Base-by-base conservation (phyloP, 2,329 filamentous ascomycete species). In the Neocatenulostroma microsporum region DNA sequence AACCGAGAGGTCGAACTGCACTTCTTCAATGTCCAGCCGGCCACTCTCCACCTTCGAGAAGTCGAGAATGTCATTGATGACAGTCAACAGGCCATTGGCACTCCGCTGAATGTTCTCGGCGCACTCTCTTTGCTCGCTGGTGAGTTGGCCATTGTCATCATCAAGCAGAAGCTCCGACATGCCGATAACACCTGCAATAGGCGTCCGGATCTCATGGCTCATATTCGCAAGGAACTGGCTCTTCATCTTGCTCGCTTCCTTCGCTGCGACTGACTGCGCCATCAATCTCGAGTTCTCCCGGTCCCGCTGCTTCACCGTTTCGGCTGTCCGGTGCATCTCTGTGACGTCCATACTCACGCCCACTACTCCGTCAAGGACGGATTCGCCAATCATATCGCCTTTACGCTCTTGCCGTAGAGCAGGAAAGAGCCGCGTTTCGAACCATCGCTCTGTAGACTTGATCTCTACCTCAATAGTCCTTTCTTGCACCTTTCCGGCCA, bases 61-160 rank as follows among this genome's bases (percentile, higher is more conserved):
- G 60, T 93, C 86, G 2, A 94, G 67, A 37, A 93, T 93, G 51
- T 94, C 86, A 53, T 94, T 93, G 60, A 94, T 93, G 26, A 94
- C 82, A 0, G 84, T 89, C 14, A 94, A 67, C 3, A 94, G 64
- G 2, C 83, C 85, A 45, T 89, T 87, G 0, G 82, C 84, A 5
- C 82, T 88, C 34, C 81, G 73, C 50, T 84, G 79, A 5, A 89
- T 84, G 43, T 85, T 86, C 47, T 85, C 80, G 3, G 82, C 79
- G 43, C 78, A 84, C 39, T 87, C 82, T 40, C 73, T 70, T 51
- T 86, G 81, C 48, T 87, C 82, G n/a, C 73, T 68, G 36, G 78
- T 70, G 17, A 88, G 61, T 14, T 51, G 44, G 8, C 45, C 48
- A 12, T 48, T 48, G 12, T 74, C 62, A 53, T 78, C 82, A 43